Base-by-base conservation (phyloP, 345 rosid species). In the Jatropha curcas region DNA sequence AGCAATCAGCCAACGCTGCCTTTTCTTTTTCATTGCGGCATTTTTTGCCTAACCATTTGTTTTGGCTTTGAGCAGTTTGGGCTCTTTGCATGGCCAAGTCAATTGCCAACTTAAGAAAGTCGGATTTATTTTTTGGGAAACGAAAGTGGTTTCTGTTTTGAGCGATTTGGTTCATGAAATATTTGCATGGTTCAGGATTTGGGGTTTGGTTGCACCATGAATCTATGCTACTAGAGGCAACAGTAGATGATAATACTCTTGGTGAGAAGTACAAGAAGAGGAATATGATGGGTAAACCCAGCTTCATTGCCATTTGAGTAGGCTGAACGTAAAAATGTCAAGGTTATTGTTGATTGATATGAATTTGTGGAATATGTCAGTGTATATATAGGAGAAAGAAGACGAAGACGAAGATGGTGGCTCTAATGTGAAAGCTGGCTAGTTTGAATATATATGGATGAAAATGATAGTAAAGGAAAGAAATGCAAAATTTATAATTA, bases 1-100 rank as follows among this genome's bases (percentile, higher is more conserved):
- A 73, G 76, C 98, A 94, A 67, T 94, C 98, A 3, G 86, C 82
- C 98, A 94, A 92, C 1, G 89, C 98, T 30, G 88, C 86, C 70
- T 85, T 92, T 74, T 88, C 85, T 52, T 63, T 86, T 7, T 69
- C 65, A 71, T 80, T 89, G 19, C 87, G 77, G 81, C 97, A 90
- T 73, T 87, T 86, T 0, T 85, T 72, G 2, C 92, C 92, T 5
- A 90, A 79, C 34, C 81, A 71, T 51, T 75, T 83, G 75, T 84
- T 81, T 73, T 81, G 86, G 35, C 37, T 53, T 22, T 82, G 86
- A 46, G 94, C 92, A 7, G 43, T 57, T 7, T 80, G 79, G 16
- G 96, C 98, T 28, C 84, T 73, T 25, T 88, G 86, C 78, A 89
- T 71, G 77, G 96, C 90, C 39, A 84, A 51, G 8, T 77, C 72